A percentile compares a stretch with the other conserved stretches of the same genome.
These are phyloP conservation scores for Aspergillus calidoustus DNA, from an alignment of 2,329 filamentous ascomycete genomes.

Conservation along the genomic window DNA sequence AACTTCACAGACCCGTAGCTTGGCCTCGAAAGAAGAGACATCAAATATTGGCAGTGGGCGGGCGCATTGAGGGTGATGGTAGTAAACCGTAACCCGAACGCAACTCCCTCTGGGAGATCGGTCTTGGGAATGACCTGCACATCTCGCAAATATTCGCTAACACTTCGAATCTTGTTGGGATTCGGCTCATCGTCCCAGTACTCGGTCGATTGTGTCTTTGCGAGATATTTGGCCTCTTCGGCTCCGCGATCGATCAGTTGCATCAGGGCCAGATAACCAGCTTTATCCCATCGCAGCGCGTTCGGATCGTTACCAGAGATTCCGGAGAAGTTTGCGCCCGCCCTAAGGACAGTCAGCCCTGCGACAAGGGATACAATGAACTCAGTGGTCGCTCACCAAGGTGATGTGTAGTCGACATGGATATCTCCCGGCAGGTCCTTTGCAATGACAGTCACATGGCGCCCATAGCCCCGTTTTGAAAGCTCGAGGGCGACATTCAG, in stretches of 20 bases:
- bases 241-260: slow-evolving; percentile 43
- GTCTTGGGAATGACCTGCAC: neutral
- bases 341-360: slow-evolving; percentile 29
- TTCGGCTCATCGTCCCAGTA: slow-evolving; percentile 49
- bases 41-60: slow-evolving; percentile 42
- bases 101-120: slow-evolving; percentile 28
- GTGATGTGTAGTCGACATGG: slow-evolving; percentile 46
- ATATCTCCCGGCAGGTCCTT: slow-evolving; percentile 50
- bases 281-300: slow-evolving; percentile 48
- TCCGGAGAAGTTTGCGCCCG: slow-evolving; percentile 53
- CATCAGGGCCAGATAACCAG: slow-evolving; percentile 39
- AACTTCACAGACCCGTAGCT: slow-evolving; percentile 17
- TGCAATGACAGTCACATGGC: slow-evolving; percentile 42
- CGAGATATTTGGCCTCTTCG: slow-evolving; percentile 40
- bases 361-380: too few species aligned
- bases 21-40: slow-evolving; percentile 9
- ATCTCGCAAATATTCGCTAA: slow-evolving; percentile 47
- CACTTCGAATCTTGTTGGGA: slow-evolving; percentile 46
- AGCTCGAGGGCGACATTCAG: slow-evolving; percentile 18
- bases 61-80: slow-evolving; percentile 46
- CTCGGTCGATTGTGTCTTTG: slow-evolving; percentile 46
- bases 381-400: slow-evolving; percentile 36
- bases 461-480: slow-evolving; percentile 14
- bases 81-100: slow-evolving; percentile 43
- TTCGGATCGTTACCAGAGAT: slow-evolving; percentile 50